Percentiles rank a stretch among this genome's conserved stretches.
Conservation (phyloP, 306 rosid genomes). For the Mimosa bimucronata region DNA sequence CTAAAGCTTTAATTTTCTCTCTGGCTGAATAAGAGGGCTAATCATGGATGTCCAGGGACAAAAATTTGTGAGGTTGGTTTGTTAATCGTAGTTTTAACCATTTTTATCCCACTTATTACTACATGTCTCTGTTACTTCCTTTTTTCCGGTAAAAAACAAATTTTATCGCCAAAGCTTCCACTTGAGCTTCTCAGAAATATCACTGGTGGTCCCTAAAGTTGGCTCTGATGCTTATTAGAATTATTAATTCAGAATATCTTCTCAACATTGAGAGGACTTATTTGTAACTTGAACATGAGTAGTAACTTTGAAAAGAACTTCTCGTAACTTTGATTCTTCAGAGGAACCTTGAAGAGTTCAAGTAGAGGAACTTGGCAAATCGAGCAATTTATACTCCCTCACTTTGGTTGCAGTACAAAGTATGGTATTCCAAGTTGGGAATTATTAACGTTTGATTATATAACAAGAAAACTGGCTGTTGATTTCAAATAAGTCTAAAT, state of each 20-base stretch:
- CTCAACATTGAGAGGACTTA: not conserved
- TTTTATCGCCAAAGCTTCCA: not conserved
- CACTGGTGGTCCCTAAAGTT: not conserved
- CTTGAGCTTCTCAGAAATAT: not conserved
- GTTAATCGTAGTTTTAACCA: not conserved
- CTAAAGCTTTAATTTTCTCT: conserved; percentile 18
- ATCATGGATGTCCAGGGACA: conserved; percentile 51
- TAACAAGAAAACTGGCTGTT: not conserved
- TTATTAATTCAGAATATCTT: not conserved
- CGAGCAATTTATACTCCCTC: too few species aligned
- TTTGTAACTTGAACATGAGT: not conserved
- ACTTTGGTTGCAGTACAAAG: too few species aligned
- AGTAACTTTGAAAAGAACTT: not conserved
- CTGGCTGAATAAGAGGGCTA: conserved; percentile 31
- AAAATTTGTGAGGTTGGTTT: conserved; percentile 68
- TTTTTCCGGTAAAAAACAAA: not conserved
- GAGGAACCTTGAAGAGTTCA: not conserved
- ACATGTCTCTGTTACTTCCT: conserved; percentile 14
- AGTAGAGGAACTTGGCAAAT: too few species aligned
- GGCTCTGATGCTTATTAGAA: not conserved
- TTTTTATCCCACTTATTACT: not conserved
- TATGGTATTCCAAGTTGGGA: conserved; percentile 5
- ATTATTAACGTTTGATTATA: conserved; percentile 10
- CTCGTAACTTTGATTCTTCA: not conserved
- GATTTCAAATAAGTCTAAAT: not conserved